Conservation (phyloP, 2,329 filamentous ascomycete genomes). For the Alternaria sp. region DNA sequence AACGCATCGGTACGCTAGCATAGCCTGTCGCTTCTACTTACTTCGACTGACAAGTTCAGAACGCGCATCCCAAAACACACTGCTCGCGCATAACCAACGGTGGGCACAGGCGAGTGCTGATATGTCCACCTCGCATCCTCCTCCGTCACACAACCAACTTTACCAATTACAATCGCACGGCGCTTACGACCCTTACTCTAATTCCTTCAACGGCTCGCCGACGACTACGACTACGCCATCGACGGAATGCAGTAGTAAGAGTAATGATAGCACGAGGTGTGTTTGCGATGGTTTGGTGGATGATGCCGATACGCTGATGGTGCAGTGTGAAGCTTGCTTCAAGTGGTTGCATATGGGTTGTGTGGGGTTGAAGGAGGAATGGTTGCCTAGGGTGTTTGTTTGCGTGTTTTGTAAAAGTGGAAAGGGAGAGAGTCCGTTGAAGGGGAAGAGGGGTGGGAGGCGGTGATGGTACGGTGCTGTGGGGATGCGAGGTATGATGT, state of each 20-base stretch:
- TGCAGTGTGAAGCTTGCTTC: slow-evolving; percentile 69
- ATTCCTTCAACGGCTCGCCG: slow-evolving; percentile 49
- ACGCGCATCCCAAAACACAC: slow-evolving; percentile 43
- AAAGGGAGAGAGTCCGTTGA: not conserved
- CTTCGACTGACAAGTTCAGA: slow-evolving; percentile 28
- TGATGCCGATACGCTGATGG: slow-evolving; percentile 62
- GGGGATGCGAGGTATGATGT: too few species aligned
- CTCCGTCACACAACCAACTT: slow-evolving; percentile 20
- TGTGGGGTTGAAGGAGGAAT: slow-evolving; percentile 59
- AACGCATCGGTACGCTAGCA: slow-evolving; percentile 39
- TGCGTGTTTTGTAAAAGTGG: slow-evolving; percentile 45
- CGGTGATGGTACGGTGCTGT: too few species aligned
- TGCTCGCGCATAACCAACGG: slow-evolving; percentile 54
- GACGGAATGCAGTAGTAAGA: slow-evolving; percentile 60
- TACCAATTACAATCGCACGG: not conserved
- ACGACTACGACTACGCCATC: slow-evolving; percentile 60
- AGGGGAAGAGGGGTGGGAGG: not conserved
- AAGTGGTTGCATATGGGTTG: slow-evolving; percentile 68
- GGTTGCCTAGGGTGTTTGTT: slow-evolving; percentile 51
- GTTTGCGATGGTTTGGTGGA: slow-evolving; percentile 58
- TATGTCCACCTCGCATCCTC: slow-evolving; percentile 26
- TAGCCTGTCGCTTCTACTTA: not conserved
- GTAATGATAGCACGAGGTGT: slow-evolving; percentile 61
- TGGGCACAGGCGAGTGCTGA: slow-evolving; percentile 55
- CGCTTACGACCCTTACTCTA: slow-evolving; percentile 47